Conservation (phyloP, 176 grass and related monocot species). For the Coix lacrymajobi region DNA sequence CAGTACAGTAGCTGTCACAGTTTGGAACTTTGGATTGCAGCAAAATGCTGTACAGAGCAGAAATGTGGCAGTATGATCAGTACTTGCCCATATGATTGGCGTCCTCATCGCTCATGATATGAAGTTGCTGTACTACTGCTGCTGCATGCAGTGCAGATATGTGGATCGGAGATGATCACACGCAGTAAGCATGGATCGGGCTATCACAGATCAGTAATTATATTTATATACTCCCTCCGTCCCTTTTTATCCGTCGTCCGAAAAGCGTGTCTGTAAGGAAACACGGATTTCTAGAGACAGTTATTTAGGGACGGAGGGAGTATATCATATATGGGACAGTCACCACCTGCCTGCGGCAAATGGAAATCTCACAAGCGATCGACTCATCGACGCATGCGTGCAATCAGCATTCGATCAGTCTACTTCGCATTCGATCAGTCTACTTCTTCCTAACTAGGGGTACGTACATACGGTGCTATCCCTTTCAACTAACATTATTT, state of each 20-base stretch:
- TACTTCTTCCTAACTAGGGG: background rate
- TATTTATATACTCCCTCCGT: too few relatives aligned
- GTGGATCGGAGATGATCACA: background rate
- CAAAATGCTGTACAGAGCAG: background rate
- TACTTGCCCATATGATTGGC: constrained; percentile 11
- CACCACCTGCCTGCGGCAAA: background rate
- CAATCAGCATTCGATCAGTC: background rate
- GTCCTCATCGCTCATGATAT: background rate
- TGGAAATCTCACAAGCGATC: background rate
- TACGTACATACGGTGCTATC: background rate
- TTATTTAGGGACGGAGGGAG: too few relatives aligned
- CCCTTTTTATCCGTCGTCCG: too few relatives aligned
- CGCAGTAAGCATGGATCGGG: background rate
- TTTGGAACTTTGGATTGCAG: background rate
- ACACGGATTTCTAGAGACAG: too few relatives aligned
- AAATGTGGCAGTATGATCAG: background rate
- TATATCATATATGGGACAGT: too few relatives aligned
- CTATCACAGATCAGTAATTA: too few relatives aligned
- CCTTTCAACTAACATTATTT: background rate
- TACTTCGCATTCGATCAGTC: background rate
- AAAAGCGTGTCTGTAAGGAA: too few relatives aligned
- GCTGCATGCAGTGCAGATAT: too few relatives aligned
- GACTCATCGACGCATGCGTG: background rate
- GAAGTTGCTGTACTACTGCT: background rate
- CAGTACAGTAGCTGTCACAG: background rate